Percentiles rank a stretch among this genome's conserved stretches.
Evolutionary conservation across 2,329 filamentous ascomycete genomes (phyloP).

Genomic region (Fusarium dimerum): DNA sequence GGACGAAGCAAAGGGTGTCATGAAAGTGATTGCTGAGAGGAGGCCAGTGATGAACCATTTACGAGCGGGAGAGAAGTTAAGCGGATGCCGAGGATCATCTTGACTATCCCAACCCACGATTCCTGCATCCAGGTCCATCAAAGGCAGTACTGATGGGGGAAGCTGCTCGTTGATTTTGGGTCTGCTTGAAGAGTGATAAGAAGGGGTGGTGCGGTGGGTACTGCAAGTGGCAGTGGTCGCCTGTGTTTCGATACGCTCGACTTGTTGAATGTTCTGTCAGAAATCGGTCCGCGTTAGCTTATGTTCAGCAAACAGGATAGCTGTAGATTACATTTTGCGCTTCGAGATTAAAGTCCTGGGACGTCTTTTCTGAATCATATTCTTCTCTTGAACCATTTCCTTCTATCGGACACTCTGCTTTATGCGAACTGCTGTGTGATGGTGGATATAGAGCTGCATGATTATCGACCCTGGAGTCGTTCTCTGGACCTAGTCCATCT

Average conservation of each 20-base stretch:
- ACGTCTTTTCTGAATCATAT: constrained; percentile 8
- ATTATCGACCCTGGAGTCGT: background rate
- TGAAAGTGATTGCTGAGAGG: constrained; percentile 62
- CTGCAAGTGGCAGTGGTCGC: constrained; percentile 19
- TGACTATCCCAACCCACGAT: constrained; percentile 62
- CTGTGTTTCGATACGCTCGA: constrained; percentile 19
- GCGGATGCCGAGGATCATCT: constrained; percentile 58
- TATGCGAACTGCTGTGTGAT: background rate
- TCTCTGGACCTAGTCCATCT: background rate
- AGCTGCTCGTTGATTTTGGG: constrained; percentile 34
- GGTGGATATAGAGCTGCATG: background rate
- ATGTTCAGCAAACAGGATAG: background rate
- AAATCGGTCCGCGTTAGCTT: no score
- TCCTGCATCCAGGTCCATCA: constrained; percentile 52
- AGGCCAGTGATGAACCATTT: constrained; percentile 61
- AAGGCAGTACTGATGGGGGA: constrained; percentile 41
- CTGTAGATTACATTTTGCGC: constrained; percentile 19
- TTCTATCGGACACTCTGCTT: constrained; percentile 2
- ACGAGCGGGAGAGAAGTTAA: constrained; percentile 55
- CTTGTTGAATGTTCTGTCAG: constrained; percentile 10
- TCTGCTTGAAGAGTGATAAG: constrained; percentile 9
- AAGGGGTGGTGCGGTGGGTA: constrained; percentile 26
- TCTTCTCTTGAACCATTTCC: constrained; percentile 12
- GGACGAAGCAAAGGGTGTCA: constrained; percentile 66
- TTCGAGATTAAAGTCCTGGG: constrained; percentile 23